Conservation (phyloP, 108 stramenopile genomes). For the Nannochloropsis gaditana region DNA sequence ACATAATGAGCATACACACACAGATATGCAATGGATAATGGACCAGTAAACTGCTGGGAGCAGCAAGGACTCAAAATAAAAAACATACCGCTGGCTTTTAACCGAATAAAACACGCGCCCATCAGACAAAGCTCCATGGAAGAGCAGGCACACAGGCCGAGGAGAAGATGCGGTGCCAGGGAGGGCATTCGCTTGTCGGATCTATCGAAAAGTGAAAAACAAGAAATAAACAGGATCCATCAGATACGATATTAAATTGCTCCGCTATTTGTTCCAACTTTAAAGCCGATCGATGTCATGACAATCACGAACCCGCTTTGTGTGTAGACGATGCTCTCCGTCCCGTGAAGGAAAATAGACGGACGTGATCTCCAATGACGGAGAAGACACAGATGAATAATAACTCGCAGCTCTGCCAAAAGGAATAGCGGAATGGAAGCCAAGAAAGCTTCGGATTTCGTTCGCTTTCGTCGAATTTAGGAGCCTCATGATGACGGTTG, state of each 20-base stretch:
- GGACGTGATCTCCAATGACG: neutral
- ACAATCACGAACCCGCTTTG: neutral
- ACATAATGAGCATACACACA: neutral
- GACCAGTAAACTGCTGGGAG: neutral
- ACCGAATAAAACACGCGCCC: neutral
- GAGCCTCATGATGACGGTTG: no score
- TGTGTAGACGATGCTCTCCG: conserved; percentile 6
- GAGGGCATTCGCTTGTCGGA: neutral
- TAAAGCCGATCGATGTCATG: neutral
- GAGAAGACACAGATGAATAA: neutral
- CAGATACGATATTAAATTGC: neutral
- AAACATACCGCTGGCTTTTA: neutral
- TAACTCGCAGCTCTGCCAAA: neutral
- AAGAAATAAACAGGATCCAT: neutral
- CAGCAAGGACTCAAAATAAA: neutral
- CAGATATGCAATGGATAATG: neutral
- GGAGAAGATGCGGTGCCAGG: neutral
- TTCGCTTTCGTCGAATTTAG: no score
- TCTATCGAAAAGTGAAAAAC: neutral
- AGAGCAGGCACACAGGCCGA: neutral
- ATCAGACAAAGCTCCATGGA: neutral
- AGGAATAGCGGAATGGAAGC: neutral
- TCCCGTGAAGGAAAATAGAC: neutral
- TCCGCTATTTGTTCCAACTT: neutral
- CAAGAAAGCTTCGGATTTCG: neutral